Evolutionary conservation across 768 basidiomycete species (phyloP), one percentile per base, ranked within the genome.

Genomic region (Fomitopsis serialis): DNA sequence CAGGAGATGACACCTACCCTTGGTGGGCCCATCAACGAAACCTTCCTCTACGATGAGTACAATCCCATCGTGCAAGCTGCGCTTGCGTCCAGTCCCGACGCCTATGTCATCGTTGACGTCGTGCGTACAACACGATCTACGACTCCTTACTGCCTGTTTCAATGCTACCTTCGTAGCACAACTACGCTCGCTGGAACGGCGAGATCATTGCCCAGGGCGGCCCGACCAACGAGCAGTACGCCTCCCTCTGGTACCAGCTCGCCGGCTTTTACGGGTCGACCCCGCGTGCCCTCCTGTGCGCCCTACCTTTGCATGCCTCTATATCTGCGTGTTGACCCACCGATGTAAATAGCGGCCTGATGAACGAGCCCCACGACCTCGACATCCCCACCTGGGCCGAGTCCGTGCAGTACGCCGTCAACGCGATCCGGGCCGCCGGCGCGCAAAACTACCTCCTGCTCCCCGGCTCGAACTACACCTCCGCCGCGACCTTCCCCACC

Each of bases 161-260:
- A 29, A 21, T 11, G 3, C 5, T 45, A 21, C 17, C 24, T 21
- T 40, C 40, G 27, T 34, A 75, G 71, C 81, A 82, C 67, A 82
- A 82, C 69, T 82, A 82, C 58, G 81, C 78, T 10, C 72, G 81
- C 43, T 81, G 78, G 77, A 79, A 82, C 56, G 76, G 77, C 9
- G 65, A 23, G 13, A 74, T 63, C 70, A 70, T 71, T 52, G 63
- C 59, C 13, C 70, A 75, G 57, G 75, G 73, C 44, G 74, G 75
- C 8, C 74, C 76, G 1, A 70, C 72, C 35, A 69, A 74, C 53
- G 70, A 59, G 23, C 66, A 75, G 60, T 74, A 72, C 50, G 69
- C 71, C 15, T 70, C 62, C 22, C 51, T 76, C 48, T 76, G 76
- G 76, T 66, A 63, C 9, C 68, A 70, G 52, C 58, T 77, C 22